Evolutionary conservation across 805 yeast species (phyloP).

Genomic region (Candida chauliodis): DNA sequence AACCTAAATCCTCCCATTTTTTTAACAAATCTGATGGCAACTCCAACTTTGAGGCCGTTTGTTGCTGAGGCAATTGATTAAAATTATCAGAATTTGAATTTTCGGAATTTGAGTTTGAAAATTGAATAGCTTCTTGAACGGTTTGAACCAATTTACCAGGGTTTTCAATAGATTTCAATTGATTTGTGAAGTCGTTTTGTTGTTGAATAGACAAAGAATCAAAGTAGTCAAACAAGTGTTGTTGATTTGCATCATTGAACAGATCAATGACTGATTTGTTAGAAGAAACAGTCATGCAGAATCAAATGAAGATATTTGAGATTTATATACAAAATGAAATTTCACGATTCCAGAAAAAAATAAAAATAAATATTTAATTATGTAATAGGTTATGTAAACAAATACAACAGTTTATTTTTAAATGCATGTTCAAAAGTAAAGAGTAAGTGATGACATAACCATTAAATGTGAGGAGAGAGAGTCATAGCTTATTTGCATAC

Average conservation of each 20-base stretch:
- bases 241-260: slow-evolving; percentile 48
- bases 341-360: too few species aligned
- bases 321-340: too few species aligned
- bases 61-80: slow-evolving; percentile 47
- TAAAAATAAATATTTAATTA: too few species aligned
- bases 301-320: too few species aligned
- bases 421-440: too few species aligned
- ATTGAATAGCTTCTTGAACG: slow-evolving; percentile 45
- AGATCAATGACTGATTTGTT: slow-evolving; percentile 17
- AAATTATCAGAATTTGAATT: slow-evolving; percentile 19
- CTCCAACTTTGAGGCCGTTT: slow-evolving; percentile 50
- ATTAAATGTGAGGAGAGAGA: too few species aligned
- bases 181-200: slow-evolving; percentile 34
- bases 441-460: too few species aligned
- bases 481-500: too few species aligned
- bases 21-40: slow-evolving; percentile 24
- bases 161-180: slow-evolving; percentile 39
- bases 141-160: slow-evolving; percentile 39
- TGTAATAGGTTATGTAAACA: too few species aligned
- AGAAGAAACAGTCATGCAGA: slow-evolving; percentile 13
- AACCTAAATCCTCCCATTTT: slow-evolving; percentile 52
- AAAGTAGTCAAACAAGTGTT: slow-evolving; percentile 50
- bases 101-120: slow-evolving; percentile 22
- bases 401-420: too few species aligned
- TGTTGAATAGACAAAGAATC: slow-evolving; percentile 34